These are phyloP conservation scores for Hyaloscypha finlandica DNA, from an alignment of 495 filamentous ascomycete genomes.

Conservation along the genomic window DNA sequence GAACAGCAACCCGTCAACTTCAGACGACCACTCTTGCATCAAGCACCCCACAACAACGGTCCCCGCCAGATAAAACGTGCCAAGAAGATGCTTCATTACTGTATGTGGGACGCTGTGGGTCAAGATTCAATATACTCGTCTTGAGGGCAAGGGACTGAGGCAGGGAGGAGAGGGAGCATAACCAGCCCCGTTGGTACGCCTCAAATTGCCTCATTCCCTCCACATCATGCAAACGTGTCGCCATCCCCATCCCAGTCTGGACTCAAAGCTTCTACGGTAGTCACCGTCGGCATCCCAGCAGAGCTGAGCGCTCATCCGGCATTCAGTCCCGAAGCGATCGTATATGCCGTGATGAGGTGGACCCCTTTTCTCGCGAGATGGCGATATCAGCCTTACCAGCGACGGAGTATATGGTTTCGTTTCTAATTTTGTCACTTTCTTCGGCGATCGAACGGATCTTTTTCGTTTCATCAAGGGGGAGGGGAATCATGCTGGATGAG, in stretches of 20 bases:
- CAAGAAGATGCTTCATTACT: background rate
- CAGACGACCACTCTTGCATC: background rate
- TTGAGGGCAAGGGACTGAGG: no score
- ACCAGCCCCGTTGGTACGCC: background rate
- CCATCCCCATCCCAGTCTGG: background rate
- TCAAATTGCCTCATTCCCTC: background rate
- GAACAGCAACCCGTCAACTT: background rate
- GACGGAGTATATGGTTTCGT: background rate
- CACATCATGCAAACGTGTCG: constrained; percentile 1
- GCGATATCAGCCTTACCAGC: background rate
- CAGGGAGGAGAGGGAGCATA: background rate
- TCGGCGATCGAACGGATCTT: no score
- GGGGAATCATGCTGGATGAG: no score
- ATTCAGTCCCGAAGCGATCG: background rate
- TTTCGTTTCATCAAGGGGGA: no score
- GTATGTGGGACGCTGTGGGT: no score
- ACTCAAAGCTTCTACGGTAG: background rate
- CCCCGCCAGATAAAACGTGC: background rate
- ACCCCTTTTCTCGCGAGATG: background rate
- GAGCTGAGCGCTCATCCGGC: background rate
- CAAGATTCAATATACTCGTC: no score
- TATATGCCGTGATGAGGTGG: background rate
- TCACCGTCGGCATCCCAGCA: background rate
- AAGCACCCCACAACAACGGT: background rate
- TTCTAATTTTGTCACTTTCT: background rate